Evolutionary conservation across 257 asterid species (phyloP), one percentile per base, ranked within the genome.

Genomic region (Solanum ossicruentum): DNA sequence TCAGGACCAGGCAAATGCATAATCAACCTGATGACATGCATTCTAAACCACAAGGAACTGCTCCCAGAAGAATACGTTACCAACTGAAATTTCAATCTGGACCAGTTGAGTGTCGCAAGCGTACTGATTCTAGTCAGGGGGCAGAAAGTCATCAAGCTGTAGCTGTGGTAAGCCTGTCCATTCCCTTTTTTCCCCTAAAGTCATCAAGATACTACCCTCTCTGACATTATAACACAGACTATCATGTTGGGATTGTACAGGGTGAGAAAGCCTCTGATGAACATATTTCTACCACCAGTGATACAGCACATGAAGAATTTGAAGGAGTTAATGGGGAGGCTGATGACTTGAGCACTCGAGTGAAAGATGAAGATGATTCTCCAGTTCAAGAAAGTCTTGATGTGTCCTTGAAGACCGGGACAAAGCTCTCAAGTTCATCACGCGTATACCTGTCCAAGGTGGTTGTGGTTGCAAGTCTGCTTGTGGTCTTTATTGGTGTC

Each of bases 61-160:
- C 98, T 32, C 84, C 88, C 4, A 92, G 90, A 91, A 95, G 98
- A 90, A 55, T 97, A 56, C 98, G 94, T 65, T 83, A 94, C 57
- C 88, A 84, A 88, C 72, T 20, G 90, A 92, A 86, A 75, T 87
- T 88, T 63, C 91, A 92, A 87, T 89, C 87, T 80, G 98, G 97
- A 69, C 87, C 93, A 10, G 90, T 87, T 83, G 88, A 84, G 55
- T 90, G 97, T 84, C 3, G 70, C 80, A 71, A 82, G 36, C 88
- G 70, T n/a, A 86, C 77, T 57, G 89, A 81, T 82, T 85, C 93
- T 47, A 57, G 84, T 56, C 85, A 28, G 61, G 47, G 70, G 47
- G 89, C 81, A 65, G 86, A 61, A 63, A 78, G 45, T 52, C 88
- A 28, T 54, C 83, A 89, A 83, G 55, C 85, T 36, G 43, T 47